Evolutionary conservation across 2,329 filamentous ascomycete genomes (phyloP).

Genomic region (Fusarium pseudonygamai): DNA sequence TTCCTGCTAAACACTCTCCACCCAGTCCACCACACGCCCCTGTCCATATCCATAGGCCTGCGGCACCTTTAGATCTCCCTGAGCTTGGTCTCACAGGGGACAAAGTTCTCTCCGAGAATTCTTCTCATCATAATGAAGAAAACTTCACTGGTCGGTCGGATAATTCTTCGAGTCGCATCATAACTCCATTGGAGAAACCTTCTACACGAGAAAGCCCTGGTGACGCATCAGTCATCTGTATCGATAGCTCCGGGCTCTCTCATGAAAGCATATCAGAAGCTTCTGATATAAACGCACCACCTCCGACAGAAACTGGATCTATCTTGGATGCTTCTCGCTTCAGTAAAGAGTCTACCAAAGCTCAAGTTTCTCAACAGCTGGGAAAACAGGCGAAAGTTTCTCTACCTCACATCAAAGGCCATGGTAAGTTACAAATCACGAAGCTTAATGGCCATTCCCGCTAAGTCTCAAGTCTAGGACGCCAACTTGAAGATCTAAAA

Average conservation of each 20-base stretch:
- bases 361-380: background rate
- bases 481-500: conserved; percentile 3
- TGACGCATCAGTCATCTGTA: background rate
- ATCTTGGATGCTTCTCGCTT: background rate
- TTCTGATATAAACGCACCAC: background rate
- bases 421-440: background rate
- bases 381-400: background rate
- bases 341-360: background rate
- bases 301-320: background rate
- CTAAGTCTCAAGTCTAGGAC: conserved; percentile 2
- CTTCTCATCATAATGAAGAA: background rate
- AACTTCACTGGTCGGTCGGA: background rate
- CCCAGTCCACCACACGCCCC: background rate
- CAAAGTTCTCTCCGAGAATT: background rate
- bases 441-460: background rate
- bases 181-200: background rate
- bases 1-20: background rate
- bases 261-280: background rate
- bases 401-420: background rate
- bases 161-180: background rate
- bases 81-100: conserved; percentile 22
- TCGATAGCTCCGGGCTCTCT: background rate
- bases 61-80: conserved; percentile 26
- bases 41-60: background rate
- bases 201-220: background rate